A percentile compares a stretch with the other conserved stretches of the same genome.
Evolutionary conservation across 805 yeast genomes (phyloP).

Genomic region (Saccharomycopsis fermentans): DNA sequence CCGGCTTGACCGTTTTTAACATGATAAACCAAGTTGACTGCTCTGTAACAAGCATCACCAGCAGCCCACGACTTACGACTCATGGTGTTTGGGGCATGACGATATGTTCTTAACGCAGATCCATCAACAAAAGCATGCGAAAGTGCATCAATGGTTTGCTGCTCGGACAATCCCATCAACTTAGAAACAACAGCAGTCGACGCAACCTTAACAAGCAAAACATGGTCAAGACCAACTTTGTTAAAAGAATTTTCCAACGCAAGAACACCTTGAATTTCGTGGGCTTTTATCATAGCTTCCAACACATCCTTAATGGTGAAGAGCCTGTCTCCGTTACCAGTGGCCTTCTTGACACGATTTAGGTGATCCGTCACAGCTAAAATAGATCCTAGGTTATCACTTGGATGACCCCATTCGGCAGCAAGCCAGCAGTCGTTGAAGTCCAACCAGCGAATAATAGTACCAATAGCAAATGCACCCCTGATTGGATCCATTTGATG

Average conservation of each 20-base stretch:
- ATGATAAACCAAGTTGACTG: slow-evolving; percentile 44
- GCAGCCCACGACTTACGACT: slow-evolving; percentile 62
- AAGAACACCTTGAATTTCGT: slow-evolving; percentile 50
- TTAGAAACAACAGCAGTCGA: slow-evolving; percentile 50
- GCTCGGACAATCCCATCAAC: slow-evolving; percentile 39
- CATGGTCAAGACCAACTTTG: slow-evolving; percentile 51
- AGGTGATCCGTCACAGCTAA: slow-evolving; percentile 48
- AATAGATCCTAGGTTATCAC: slow-evolving; percentile 51
- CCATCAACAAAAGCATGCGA: slow-evolving; percentile 58
- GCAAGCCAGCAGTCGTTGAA: slow-evolving; percentile 59
- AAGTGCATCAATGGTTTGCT: slow-evolving; percentile 44
- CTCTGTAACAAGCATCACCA: slow-evolving; percentile 51
- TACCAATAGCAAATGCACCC: slow-evolving; percentile 49
- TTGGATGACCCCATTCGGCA: slow-evolving; percentile 64
- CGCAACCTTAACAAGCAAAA: slow-evolving; percentile 47
- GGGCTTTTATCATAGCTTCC: slow-evolving; percentile 52
- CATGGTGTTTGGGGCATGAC: slow-evolving; percentile 57
- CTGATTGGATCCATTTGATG: slow-evolving; percentile 44
- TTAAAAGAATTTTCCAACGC: slow-evolving; percentile 54
- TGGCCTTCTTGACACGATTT: slow-evolving; percentile 35
- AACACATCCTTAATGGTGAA: slow-evolving; percentile 42
- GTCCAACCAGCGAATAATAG: slow-evolving; percentile 50
- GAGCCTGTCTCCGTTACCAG: slow-evolving; percentile 27
- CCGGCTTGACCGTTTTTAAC: slow-evolving; percentile 41
- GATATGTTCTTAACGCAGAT: slow-evolving; percentile 46